Evolutionary conservation across 2,329 filamentous ascomycete species (phyloP), one percentile per base, ranked within the genome.

Genomic region (Fulvia fulva): DNA sequence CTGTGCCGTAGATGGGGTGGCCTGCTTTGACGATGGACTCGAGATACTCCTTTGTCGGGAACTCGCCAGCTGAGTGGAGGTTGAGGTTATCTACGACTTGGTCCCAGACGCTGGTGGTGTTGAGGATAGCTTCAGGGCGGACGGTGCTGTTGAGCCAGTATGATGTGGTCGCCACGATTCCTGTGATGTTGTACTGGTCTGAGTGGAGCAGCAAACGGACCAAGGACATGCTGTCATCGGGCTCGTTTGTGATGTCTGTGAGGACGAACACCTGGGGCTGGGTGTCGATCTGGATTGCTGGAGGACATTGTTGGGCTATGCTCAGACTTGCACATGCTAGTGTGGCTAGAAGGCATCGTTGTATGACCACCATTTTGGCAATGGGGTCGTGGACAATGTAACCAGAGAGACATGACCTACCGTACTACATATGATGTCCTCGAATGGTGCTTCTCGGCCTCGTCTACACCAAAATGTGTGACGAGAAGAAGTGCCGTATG

Each of bases 81-180:
- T 71, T 69, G 23, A 83, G 73, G 56, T 78, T 82, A 22, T 77
- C 72, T 19, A 64, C 57, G 11, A 70, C 68, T 30, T 28, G 23
- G n/a, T 61, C 64, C 49, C 71, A 73, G 4, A 63, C 69, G 32
- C 55, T 49, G 16, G 70, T 68, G n/a, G 70, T 65, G 21, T 65
- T 60, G 12, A 65, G 58, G 47, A 73, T 69, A 37, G 64, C 58
- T 9, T 65, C 60, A 2, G 67, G 64, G 37, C 61, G 63, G 1
- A 63, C 62, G 5, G 63, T 63, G 22, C 58, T 59, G 37, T 67
- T 67, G 2, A 65, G 62, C 67, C 67, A 69, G 50, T 62, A 63
- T 11, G 59, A 63, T 9, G 67, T 68, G 0, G 63, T 59, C 8
- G 66, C 66, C 1, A 49, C 28, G 28, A 30, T 30, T 30, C 28